Evolutionary conservation across 2,329 filamentous ascomycete species (phyloP), one percentile per base, ranked within the genome.

Genomic region (Penicillium janthinellum): DNA sequence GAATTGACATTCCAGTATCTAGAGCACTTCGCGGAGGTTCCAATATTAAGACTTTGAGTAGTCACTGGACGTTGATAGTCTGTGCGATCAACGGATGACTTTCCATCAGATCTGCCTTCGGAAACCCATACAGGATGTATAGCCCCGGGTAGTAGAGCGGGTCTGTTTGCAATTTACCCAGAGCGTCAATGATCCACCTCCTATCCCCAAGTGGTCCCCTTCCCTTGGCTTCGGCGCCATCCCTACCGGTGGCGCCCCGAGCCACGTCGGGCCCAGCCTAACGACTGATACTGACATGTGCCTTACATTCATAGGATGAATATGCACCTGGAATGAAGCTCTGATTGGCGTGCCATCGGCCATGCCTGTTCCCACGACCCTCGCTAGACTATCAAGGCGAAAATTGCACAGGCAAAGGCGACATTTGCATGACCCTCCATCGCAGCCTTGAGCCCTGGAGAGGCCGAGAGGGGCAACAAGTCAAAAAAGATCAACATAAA

Each of bases 231-330:
- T 55, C 47, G 25, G 47, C 39, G n/a, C 53, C 59, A 61, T 65
- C 61, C 61, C 58, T 63, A 48, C 62, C 60, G 49, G 49, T 63
- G 61, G 61, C 52, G 57, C 42, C 44, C 35, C 35, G 60, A 58
- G 61, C 61, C 54, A 63, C 56, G 57, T 57, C 61, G 54, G 53
- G 15, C 15, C 55, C 54, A n/a, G 49, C 35, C 56, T 58, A 51
- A 63, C 56, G 25, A 47, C 44, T 47, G 25, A 31, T 67, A 66
- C 65, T 63, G 64, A 60, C 57, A 67, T 68, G 62, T 67, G 57
- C 66, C 65, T 67, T 67, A 66, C 66, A 67, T 68, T 61, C 57
- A 63, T 61, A 66, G 53, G 63, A 55, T 58, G 56, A 57, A 60
- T 58, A 51, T 56, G 41, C 60, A 64, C 50, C 44, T 41, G 38